phyloP scores from a whole-genome alignment of 192 early-diverging fungal genomes.

The Backusella westeae region DNA sequence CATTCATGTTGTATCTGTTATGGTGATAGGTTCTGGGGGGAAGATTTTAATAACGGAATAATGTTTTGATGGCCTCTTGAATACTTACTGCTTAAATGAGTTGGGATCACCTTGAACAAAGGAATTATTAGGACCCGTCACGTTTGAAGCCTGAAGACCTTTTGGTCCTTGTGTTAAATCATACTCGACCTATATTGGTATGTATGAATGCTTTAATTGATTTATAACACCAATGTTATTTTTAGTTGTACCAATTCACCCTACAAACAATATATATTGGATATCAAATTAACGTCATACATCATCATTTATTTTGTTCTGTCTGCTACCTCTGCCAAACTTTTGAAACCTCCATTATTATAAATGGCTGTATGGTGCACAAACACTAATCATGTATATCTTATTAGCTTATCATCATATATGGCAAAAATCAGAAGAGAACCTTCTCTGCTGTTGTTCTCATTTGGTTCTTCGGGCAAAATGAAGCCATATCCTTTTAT shows the following conservation, averaged over 20 bases:
- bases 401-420: background rate
- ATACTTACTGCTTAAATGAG: conserved; percentile 5
- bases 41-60: too few species aligned
- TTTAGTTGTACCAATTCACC: background rate
- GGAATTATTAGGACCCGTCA: conserved; percentile 69
- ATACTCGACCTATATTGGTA: conserved; percentile 59
- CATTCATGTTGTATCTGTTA: background rate
- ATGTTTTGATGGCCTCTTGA: too few species aligned
- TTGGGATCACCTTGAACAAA: conserved; percentile 79
- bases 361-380: conserved; percentile 78
- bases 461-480: conserved; percentile 63
- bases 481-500: conserved; percentile 92
- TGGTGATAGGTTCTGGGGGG: background rate
- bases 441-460: conserved; percentile 70
- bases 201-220: background rate
- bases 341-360: conserved; percentile 75
- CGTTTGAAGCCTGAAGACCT: conserved; percentile 80
- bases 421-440: conserved; percentile 23
- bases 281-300: background rate
- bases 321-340: conserved; percentile 59
- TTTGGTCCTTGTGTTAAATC: conserved; percentile 71
- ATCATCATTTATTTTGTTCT: background rate
- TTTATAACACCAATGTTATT: background rate
- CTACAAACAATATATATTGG: background rate
- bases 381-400: conserved; percentile 52